These are phyloP conservation scores for Fusarium globosum DNA, from an alignment of 2,329 filamentous ascomycete genomes.

Conservation along the genomic window DNA sequence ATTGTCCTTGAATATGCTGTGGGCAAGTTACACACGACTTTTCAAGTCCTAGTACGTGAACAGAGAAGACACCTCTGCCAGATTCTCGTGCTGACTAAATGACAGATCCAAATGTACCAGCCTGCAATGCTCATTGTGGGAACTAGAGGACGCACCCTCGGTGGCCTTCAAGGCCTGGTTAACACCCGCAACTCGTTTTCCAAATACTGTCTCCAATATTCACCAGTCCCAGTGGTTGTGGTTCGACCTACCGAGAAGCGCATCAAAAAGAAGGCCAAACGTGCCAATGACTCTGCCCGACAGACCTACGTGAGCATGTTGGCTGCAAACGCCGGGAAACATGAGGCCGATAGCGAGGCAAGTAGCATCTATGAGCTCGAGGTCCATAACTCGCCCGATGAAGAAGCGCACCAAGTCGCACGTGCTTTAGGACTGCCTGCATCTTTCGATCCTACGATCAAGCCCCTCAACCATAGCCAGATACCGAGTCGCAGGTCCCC, in stretches of 20 bases:
- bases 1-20: constrained; percentile 88
- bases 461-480: constrained; percentile 58
- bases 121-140: constrained; percentile 92
- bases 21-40: constrained; percentile 89
- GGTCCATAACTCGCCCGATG: constrained; percentile 65
- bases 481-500: constrained; percentile 21
- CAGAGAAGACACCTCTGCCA: neutral
- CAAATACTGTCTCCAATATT: constrained; percentile 95
- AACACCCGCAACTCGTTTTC: constrained; percentile 84
- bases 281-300: constrained; percentile 78
- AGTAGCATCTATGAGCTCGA: constrained; percentile 66
- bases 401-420: constrained; percentile 73
- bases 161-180: constrained; percentile 86
- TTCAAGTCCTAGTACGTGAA: constrained; percentile 81
- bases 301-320: constrained; percentile 84
- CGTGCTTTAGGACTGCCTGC: constrained; percentile 71
- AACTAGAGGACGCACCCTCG: constrained; percentile 84
- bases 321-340: constrained; percentile 67
- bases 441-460: constrained; percentile 72
- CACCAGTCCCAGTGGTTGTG: constrained; percentile 91
- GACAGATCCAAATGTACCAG: constrained; percentile 88
- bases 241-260: constrained; percentile 89
- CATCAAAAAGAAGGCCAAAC: constrained; percentile 89
- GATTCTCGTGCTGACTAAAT: constrained; percentile 8
- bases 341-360: constrained; percentile 68